Percentiles rank a stretch among this genome's conserved stretches.
These are phyloP conservation scores for Fusarium sarcochroum DNA, from an alignment of 2,329 filamentous ascomycete genomes.

Conservation along the genomic window DNA sequence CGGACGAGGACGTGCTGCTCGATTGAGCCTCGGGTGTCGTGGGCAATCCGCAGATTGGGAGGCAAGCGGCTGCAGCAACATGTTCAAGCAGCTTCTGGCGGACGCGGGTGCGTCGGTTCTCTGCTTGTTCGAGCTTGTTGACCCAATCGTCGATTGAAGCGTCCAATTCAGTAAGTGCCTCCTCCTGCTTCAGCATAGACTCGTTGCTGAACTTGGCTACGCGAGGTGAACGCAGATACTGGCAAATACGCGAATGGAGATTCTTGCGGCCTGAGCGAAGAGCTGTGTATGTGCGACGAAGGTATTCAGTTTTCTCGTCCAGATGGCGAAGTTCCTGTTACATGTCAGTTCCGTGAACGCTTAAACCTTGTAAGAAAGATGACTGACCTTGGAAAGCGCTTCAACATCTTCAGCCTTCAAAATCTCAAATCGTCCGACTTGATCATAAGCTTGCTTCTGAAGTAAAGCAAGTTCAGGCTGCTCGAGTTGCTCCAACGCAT, in stretches of 20 bases:
- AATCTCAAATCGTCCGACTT: slow-evolving; percentile 76
- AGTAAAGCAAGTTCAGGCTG: slow-evolving; percentile 65
- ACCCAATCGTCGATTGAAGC: slow-evolving; percentile 86
- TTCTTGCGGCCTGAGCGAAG: slow-evolving; percentile 82
- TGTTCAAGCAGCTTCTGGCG: slow-evolving; percentile 87
- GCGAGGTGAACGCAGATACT: slow-evolving; percentile 79
- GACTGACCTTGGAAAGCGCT: slow-evolving; percentile 71
- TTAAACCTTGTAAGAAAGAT: background rate
- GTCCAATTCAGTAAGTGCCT: slow-evolving; percentile 82
- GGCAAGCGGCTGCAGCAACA: slow-evolving; percentile 77
- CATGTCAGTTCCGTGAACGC: slow-evolving; percentile 12
- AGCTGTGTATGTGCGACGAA: slow-evolving; percentile 81
- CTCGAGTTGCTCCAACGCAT: slow-evolving; percentile 65
- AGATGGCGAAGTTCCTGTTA: slow-evolving; percentile 77
- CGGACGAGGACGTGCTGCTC: slow-evolving; percentile 55
- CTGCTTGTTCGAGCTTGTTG: slow-evolving; percentile 82
- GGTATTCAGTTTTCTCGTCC: slow-evolving; percentile 84
- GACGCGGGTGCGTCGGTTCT: slow-evolving; percentile 81
- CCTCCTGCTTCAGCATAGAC: slow-evolving; percentile 83
- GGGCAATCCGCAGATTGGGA: slow-evolving; percentile 54
- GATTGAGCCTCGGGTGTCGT: slow-evolving; percentile 58
- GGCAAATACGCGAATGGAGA: slow-evolving; percentile 82
- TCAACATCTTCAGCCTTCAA: slow-evolving; percentile 74
- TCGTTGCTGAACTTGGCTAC: slow-evolving; percentile 80
- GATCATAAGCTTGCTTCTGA: slow-evolving; percentile 72